Percentiles rank a stretch among this genome's conserved stretches.
phyloP scores from a whole-genome alignment of 257 asterid species.

The Capsicum rhomboideum region DNA sequence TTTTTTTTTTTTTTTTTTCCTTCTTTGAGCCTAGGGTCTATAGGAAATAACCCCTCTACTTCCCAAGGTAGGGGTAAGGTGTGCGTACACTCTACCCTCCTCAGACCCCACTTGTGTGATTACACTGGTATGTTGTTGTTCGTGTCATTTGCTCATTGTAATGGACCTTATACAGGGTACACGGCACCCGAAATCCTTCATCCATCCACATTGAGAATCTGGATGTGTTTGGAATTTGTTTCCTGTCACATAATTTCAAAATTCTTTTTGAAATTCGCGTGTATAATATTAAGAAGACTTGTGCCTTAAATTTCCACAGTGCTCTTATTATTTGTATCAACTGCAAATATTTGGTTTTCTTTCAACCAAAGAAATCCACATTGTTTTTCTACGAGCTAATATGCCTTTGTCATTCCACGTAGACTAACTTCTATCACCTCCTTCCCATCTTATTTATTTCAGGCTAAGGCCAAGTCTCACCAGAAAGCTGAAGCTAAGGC shows the following conservation, averaged over 20 bases:
- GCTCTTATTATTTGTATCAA: background rate
- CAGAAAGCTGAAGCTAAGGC: conserved; percentile 62
- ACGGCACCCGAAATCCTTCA: background rate
- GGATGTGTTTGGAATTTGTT: background rate
- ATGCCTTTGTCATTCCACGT: background rate
- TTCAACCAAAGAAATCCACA: background rate
- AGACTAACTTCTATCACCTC: background rate
- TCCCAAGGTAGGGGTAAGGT: too few species aligned
- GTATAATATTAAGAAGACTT: background rate
- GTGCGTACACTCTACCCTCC: too few species aligned
- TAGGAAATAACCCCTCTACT: too few species aligned
- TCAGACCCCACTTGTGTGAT: too few species aligned
- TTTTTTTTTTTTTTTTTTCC: too few species aligned
- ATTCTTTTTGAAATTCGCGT: background rate
- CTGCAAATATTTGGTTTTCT: background rate
- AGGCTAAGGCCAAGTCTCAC: conserved; percentile 55
- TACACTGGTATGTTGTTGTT: too few species aligned
- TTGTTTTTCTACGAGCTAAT: background rate
- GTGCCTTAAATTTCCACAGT: background rate
- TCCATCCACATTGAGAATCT: background rate
- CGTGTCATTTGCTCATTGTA: too few species aligned
- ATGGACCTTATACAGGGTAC: background rate
- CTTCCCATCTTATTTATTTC: conserved; percentile 14
- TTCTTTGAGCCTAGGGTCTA: too few species aligned
- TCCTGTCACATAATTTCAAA: background rate